These are phyloP conservation scores for Beverwykella pulmonaria DNA, from an alignment of 495 filamentous ascomycete species.

Conservation along the genomic window DNA sequence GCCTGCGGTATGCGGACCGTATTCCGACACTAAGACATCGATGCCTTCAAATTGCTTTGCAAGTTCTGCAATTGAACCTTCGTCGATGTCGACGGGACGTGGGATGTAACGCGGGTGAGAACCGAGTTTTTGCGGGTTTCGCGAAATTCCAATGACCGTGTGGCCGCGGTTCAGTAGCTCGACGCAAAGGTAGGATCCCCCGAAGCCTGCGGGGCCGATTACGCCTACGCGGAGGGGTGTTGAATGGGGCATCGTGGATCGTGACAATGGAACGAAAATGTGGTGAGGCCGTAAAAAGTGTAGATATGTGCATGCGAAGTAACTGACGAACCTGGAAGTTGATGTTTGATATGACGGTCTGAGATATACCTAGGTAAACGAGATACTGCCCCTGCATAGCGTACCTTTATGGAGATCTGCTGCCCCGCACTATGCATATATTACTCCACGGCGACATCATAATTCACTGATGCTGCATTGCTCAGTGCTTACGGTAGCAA, in stretches of 20 bases:
- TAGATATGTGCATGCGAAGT: background rate
- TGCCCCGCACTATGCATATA: conserved; percentile 24
- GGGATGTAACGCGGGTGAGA: conserved; percentile 37
- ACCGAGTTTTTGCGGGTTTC: conserved; percentile 38
- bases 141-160: conserved; percentile 40
- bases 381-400: background rate
- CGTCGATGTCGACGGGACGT: conserved; percentile 25
- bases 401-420: background rate
- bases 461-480: background rate
- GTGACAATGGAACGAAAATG: too few species aligned
- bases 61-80: conserved; percentile 22
- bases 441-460: background rate
- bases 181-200: conserved; percentile 36
- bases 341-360: background rate
- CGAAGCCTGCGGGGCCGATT: conserved; percentile 41
- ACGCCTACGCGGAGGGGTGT: conserved; percentile 34
- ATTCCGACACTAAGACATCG: conserved; percentile 40
- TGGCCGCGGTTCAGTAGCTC: conserved; percentile 42
- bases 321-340: background rate
- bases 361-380: conserved; percentile 11
- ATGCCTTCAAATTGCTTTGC: conserved; percentile 34
- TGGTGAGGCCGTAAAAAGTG: background rate
- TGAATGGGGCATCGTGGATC: conserved; percentile 10
- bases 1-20: conserved; percentile 38
- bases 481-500: background rate